Evolutionary conservation across 148 eudicot genomes (phyloP).

Genomic region (Arctostaphylos glauca): DNA sequence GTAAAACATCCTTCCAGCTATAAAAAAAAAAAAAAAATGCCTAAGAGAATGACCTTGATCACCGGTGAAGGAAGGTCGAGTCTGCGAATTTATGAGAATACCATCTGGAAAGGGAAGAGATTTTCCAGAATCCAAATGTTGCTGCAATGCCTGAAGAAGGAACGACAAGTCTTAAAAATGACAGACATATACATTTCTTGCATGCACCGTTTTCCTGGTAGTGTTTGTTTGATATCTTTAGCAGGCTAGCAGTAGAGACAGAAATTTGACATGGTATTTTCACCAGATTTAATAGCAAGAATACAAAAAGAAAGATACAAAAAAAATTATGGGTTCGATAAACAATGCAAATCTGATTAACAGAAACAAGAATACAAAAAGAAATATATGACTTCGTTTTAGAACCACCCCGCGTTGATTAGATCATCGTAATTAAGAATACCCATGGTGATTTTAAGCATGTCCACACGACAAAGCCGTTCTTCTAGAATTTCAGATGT

Average conservation of each 20-base stretch:
- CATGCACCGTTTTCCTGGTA: neutral
- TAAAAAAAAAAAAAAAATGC: neutral
- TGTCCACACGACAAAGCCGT: neutral
- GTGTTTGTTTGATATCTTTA: neutral
- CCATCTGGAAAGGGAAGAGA: constrained; percentile 69
- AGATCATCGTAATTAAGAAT: neutral
- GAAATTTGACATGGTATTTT: neutral
- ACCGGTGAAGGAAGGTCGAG: constrained; percentile 53
- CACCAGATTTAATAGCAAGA: neutral
- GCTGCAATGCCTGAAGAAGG: constrained; percentile 50
- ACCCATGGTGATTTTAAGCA: neutral
- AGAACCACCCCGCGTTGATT: neutral
- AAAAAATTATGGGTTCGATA: too few relatives aligned
- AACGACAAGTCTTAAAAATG: neutral
- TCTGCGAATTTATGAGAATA: constrained; percentile 71
- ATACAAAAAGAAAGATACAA: too few relatives aligned
- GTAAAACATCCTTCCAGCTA: neutral
- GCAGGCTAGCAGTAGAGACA: neutral
- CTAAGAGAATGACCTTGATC: constrained; percentile 52
- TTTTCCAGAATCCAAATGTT: constrained; percentile 68
- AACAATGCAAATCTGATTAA: too few relatives aligned
- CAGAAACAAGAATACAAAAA: neutral
- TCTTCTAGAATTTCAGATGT: neutral
- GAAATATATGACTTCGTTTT: neutral
- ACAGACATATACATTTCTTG: neutral